A percentile compares a stretch with the other conserved stretches of the same genome.
phyloP scores from a whole-genome alignment of 2,329 filamentous ascomycete species.

The Fusarium sacchari region DNA sequence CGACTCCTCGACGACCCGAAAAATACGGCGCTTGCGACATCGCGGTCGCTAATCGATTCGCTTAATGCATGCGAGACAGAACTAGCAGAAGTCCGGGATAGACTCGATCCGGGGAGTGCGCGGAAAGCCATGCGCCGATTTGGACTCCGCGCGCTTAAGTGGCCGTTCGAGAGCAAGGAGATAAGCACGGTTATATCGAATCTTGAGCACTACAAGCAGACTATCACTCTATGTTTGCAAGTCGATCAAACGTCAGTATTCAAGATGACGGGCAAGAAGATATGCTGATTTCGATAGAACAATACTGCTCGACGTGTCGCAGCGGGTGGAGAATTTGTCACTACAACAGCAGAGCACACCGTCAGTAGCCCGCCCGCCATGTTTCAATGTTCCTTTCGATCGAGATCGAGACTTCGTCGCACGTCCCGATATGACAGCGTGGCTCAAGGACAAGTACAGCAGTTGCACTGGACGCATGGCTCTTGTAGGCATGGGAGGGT shows the following conservation, averaged over 20 bases:
- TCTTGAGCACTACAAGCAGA: background rate
- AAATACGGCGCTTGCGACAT: background rate
- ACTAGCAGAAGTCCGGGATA: fast-evolving
- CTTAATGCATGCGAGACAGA: background rate
- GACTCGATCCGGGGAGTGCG: background rate
- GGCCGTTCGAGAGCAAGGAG: background rate
- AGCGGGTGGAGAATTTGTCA: background rate
- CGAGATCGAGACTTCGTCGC: constrained; percentile 47
- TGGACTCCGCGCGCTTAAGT: background rate
- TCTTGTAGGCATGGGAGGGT: constrained; percentile 50
- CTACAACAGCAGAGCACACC: background rate
- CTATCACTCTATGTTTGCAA: background rate
- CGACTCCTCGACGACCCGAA: background rate
- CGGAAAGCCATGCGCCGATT: background rate
- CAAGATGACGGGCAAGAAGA: too few relatives aligned
- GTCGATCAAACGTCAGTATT: background rate
- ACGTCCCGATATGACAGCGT: constrained; percentile 41
- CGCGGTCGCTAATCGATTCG: background rate
- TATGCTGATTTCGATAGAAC: background rate
- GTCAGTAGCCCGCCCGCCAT: fast-evolving
- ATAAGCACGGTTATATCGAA: background rate
- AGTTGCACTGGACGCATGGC: constrained; percentile 37
- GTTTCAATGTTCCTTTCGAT: constrained; percentile 41
- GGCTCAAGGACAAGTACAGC: constrained; percentile 35
- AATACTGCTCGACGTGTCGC: background rate